Evolutionary conservation across 768 basidiomycete species (phyloP).

Genomic region (Leccinum fibrillosum): DNA sequence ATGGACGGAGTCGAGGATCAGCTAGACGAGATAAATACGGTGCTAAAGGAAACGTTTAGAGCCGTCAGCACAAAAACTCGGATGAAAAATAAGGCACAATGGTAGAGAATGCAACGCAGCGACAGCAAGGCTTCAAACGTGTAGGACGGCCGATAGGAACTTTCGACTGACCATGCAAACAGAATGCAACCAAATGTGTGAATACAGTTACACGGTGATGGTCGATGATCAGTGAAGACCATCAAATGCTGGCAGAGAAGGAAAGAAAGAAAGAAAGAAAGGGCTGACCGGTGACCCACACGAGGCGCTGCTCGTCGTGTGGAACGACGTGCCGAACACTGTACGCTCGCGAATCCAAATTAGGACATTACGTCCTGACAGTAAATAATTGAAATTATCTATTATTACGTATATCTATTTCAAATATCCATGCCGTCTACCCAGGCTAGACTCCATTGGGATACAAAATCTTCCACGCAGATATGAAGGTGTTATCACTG

Average conservation of each 20-base stretch:
- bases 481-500: background rate
- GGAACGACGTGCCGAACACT: slow-evolving; percentile 8
- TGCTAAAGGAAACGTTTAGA: slow-evolving; percentile 19
- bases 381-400: slow-evolving; percentile 5
- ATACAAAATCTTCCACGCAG: background rate
- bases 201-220: slow-evolving; percentile 3
- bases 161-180: slow-evolving; percentile 24
- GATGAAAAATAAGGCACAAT: slow-evolving; percentile 8
- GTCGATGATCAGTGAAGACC: slow-evolving; percentile 27
- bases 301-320: slow-evolving; percentile 18
- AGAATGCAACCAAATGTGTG: slow-evolving; percentile 8
- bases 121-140: slow-evolving; percentile 24
- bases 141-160: slow-evolving; percentile 4
- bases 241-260: slow-evolving; percentile 14
- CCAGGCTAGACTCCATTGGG: background rate
- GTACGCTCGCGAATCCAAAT: slow-evolving; percentile 1
- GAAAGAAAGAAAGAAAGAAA: slow-evolving; percentile 9
- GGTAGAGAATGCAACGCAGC: slow-evolving; percentile 21
- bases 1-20: slow-evolving; percentile 27
- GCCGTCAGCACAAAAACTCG: slow-evolving; percentile 14
- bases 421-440: background rate
- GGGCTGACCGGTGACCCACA: slow-evolving; percentile 7
- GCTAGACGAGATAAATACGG: slow-evolving; percentile 28
- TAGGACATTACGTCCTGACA: slow-evolving; percentile 9
- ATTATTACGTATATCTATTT: background rate